phyloP scores from a whole-genome alignment of 768 basidiomycete genomes.

The Lactifluus subvellereus region DNA sequence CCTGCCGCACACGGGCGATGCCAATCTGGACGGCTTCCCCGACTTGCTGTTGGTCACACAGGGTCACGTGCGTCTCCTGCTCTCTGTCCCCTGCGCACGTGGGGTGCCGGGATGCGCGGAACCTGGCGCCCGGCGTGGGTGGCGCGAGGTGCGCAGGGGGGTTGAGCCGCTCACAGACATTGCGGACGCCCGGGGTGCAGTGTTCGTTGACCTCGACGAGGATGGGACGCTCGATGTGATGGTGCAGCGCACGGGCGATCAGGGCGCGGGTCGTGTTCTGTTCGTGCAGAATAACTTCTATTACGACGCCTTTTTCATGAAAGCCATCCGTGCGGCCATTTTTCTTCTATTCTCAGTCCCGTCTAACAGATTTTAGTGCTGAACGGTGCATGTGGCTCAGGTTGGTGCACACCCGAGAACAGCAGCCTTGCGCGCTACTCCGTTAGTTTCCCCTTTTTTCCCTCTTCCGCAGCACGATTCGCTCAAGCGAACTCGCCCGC shows the following conservation, averaged over 20 bases:
- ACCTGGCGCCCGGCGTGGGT: constrained; percentile 59
- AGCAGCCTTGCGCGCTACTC: constrained; percentile 57
- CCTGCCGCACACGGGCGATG: constrained; percentile 80
- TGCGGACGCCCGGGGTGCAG: constrained; percentile 70
- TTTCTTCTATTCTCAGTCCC: not conserved
- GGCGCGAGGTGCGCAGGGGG: constrained; percentile 49
- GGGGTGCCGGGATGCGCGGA: constrained; percentile 46
- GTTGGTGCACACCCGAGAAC: constrained; percentile 62
- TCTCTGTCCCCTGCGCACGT: constrained; percentile 54
- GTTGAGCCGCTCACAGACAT: constrained; percentile 57
- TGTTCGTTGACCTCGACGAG: constrained; percentile 91
- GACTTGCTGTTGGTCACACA: constrained; percentile 66
- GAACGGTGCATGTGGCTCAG: constrained; percentile 88
- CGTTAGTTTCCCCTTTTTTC: constrained; percentile 39
- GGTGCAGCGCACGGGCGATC: constrained; percentile 73
- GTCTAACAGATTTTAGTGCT: constrained; percentile 50
- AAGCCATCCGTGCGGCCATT: constrained; percentile 71
- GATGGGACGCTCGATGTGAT: constrained; percentile 95
- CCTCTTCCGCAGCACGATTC: no score
- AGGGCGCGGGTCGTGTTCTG: constrained; percentile 53
- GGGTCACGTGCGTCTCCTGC: constrained; percentile 52
- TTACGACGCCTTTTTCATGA: constrained; percentile 97
- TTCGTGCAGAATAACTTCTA: constrained; percentile 98
- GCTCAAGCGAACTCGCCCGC: not conserved
- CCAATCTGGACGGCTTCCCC: constrained; percentile 90